These are phyloP conservation scores for Penicillium sp. DNA, from an alignment of 2,329 filamentous ascomycete species.

Conservation along the genomic window DNA sequence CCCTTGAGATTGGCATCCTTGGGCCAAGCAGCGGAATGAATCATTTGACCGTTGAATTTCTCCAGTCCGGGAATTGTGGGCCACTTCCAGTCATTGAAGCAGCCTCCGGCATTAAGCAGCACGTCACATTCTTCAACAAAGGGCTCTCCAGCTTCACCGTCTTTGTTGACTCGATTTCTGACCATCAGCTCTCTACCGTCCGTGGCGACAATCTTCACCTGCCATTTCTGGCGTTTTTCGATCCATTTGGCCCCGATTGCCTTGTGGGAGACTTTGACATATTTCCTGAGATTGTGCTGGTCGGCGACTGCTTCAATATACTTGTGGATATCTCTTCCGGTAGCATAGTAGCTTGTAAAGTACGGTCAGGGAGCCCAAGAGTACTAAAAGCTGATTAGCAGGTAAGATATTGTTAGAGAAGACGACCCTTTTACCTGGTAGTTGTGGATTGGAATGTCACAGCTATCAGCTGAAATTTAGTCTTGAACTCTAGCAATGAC, in stretches of 20 bases:
- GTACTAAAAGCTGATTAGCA: neutral
- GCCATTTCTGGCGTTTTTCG: neutral
- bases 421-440: too few species aligned
- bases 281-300: neutral
- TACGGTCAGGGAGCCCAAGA: neutral
- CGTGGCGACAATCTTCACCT: neutral
- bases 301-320: neutral
- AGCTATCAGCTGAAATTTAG: neutral
- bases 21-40: neutral
- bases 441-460: neutral
- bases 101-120: neutral
- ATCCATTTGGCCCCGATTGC: neutral
- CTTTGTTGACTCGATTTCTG: neutral
- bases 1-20: neutral
- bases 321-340: neutral
- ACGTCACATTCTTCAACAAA: neutral
- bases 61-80: neutral
- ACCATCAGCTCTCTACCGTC: neutral
- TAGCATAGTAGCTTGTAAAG: neutral
- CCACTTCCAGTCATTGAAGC: constrained; percentile 9
- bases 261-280: neutral
- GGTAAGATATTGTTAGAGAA: too few species aligned
- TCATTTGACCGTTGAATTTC: neutral
- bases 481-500: neutral
- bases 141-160: neutral